Evolutionary conservation across 164 flowering plant genomes (phyloP).

Genomic region (Cinnamomum micranthum): DNA sequence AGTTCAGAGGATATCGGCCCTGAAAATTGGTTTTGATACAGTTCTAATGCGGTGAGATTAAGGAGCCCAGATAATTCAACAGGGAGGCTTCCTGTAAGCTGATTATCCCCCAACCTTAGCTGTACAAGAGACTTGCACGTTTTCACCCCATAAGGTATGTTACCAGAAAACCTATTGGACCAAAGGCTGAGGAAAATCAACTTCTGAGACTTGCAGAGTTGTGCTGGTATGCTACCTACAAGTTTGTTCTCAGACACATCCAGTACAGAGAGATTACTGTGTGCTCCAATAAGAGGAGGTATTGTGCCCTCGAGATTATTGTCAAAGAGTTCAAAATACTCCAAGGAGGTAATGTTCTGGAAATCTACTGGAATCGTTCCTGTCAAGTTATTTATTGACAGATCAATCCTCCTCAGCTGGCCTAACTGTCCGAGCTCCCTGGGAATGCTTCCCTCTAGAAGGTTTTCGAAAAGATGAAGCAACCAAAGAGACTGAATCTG

Average conservation of each 20-base stretch:
- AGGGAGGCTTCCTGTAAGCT: conserved; percentile 51
- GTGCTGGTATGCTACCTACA: conserved; percentile 39
- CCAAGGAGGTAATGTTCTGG: conserved; percentile 36
- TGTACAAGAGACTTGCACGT: conserved; percentile 45
- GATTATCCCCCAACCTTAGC: conserved; percentile 44
- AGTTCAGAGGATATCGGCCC: conserved; percentile 44
- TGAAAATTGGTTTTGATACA: conserved; percentile 42
- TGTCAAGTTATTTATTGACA: conserved; percentile 52
- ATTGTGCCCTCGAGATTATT: conserved; percentile 44
- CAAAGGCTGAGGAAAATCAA: conserved; percentile 49
- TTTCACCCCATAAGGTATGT: conserved; percentile 43
- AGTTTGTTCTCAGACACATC: conserved; percentile 40
- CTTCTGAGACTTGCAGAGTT: conserved; percentile 31
- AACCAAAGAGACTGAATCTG: conserved; percentile 37
- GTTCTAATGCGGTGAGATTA: conserved; percentile 45
- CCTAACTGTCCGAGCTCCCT: conserved; percentile 36
- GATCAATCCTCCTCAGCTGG: conserved; percentile 34
- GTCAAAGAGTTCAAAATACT: conserved; percentile 41
- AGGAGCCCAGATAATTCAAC: conserved; percentile 30
- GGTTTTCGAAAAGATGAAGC: conserved; percentile 54
- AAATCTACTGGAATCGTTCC: conserved; percentile 42
- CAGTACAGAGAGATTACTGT: conserved; percentile 35
- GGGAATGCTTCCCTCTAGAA: conserved; percentile 49
- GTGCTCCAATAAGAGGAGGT: conserved; percentile 41
- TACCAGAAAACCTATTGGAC: conserved; percentile 43